Evolutionary conservation across 1,284 basidiomycete genomes (phyloP), one percentile per base, ranked within the genome.

Genomic region (Puccinia coronata): DNA sequence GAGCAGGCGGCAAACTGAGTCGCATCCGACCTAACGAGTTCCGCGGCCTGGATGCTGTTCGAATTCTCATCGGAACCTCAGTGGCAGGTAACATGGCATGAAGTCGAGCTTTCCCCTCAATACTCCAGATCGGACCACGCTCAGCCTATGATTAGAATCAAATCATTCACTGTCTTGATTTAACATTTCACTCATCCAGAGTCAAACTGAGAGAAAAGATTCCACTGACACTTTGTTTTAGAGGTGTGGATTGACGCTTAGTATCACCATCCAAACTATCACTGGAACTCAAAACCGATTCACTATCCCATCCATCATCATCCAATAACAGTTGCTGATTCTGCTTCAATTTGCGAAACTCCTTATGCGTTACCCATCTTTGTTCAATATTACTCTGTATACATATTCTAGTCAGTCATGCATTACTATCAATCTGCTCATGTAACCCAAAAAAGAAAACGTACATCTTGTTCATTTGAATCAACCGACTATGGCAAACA

Each of bases 21-120:
- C 75, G 75, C 75, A 77, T 77, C 12, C 75, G 75, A 28, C 75
- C 75, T n/a, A 77, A 47, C n/a, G 75, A 77, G 36, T 77, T 77
- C 47, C 75, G 59, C 31, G 75, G 75, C 39, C 75, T 61, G 49
- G 75, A 61, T 23, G 49, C 59, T 20, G 75, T 16, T 34, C 75
- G 75, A n/a, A 77, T 51, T 47, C 49, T 77, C 43, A 63, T 14
- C 2, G 75, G 39, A 23, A 77, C 14, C 59, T 61, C 28, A 41
- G 41, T 51, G 28, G 59, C 61, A 77, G 75, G 49, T 49, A 67
- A 36, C 8, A 41, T 67, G 23, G 63, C 28, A 53, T 65, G 16
- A 49, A 63, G 57, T 34, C 59, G 61, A 34, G 76, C 47, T 49
- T 78, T 78, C 8, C 76, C 61, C 36, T 78, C 76, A 9, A 78